Percentiles rank a stretch among this genome's conserved stretches.
These are phyloP conservation scores for Penicillium glabrum DNA, from an alignment of 2,329 filamentous ascomycete genomes.

Conservation along the genomic window DNA sequence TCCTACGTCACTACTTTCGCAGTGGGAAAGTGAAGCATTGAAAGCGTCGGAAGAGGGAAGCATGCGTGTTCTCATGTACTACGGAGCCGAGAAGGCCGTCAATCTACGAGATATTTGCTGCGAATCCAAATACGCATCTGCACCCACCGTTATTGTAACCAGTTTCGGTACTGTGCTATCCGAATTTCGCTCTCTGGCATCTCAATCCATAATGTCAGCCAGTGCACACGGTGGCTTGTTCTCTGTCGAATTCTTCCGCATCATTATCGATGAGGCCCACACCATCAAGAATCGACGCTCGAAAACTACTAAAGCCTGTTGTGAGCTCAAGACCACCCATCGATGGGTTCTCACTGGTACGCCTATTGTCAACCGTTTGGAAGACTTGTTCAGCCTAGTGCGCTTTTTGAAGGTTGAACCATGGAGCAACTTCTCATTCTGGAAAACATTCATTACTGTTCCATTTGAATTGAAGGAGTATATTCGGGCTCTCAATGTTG, in stretches of 20 bases:
- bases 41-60: constrained; percentile 85
- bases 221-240: constrained; percentile 75
- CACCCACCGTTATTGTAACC: constrained; percentile 89
- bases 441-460: constrained; percentile 97
- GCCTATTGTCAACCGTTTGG: constrained; percentile 92
- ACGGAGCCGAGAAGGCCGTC: constrained; percentile 77
- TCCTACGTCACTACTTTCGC: constrained; percentile 91
- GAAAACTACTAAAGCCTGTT: constrained; percentile 94
- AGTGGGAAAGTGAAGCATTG: constrained; percentile 94
- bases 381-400: constrained; percentile 91
- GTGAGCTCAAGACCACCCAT: constrained; percentile 80
- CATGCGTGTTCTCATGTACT: constrained; percentile 84
- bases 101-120: constrained; percentile 80
- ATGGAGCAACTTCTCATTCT: constrained; percentile 99
- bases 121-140: constrained; percentile 67
- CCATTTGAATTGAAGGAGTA: constrained; percentile 97
- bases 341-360: constrained; percentile 94
- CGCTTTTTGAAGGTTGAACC: constrained; percentile 92
- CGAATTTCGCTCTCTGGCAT: constrained; percentile 74
- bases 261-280: constrained; percentile 95
- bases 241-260: constrained; percentile 87
- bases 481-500: constrained; percentile 88
- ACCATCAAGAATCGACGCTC: constrained; percentile 87
- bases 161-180: constrained; percentile 91
- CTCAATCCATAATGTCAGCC: constrained; percentile 57